phyloP scores from a whole-genome alignment of 139 green algal genomes.

The Chlamydomonas incerta region DNA sequence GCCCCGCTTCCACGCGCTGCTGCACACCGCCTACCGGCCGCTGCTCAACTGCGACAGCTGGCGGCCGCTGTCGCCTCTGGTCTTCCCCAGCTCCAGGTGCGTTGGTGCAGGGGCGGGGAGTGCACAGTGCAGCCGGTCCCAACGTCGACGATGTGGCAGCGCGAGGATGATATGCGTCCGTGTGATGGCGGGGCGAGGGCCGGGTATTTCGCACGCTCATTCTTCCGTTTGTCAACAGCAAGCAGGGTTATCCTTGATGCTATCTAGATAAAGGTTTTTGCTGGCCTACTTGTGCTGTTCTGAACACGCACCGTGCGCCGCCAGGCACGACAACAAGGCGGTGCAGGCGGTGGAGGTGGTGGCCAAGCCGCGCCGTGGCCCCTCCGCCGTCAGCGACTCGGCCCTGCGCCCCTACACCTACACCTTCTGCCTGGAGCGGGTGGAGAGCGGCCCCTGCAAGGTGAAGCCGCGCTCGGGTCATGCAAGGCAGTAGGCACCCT shows the following conservation, averaged over 20 bases:
- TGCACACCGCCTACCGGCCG: slow-evolving; percentile 61
- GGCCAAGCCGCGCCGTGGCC: not conserved
- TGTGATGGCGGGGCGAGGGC: too few relatives aligned
- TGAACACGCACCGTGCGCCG: too few relatives aligned
- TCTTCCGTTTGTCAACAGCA: too few relatives aligned
- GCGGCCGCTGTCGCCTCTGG: slow-evolving; percentile 49
- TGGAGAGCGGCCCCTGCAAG: slow-evolving; percentile 53
- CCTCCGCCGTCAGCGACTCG: not conserved
- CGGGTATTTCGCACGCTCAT: too few relatives aligned
- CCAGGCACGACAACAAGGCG: slow-evolving; percentile 52
- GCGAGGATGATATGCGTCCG: too few relatives aligned
- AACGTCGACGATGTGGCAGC: too few relatives aligned
- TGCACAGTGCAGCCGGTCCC: too few relatives aligned
- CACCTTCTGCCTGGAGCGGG: slow-evolving; percentile 71
- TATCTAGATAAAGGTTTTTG: too few relatives aligned
- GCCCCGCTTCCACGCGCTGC: slow-evolving; percentile 56
- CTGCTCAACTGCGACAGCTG: slow-evolving; percentile 72
- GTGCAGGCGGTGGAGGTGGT: slow-evolving; percentile 63
- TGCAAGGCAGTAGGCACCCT: too few relatives aligned
- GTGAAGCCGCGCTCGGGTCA: not conserved
- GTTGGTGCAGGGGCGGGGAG: too few relatives aligned
- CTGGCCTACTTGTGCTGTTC: too few relatives aligned
- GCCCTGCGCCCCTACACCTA: slow-evolving; percentile 56
- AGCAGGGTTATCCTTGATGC: too few relatives aligned
- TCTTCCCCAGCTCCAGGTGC: slow-evolving; percentile 59